These are phyloP conservation scores for Avena insularis DNA, from an alignment of 176 grass and related monocot species.

Conservation along the genomic window DNA sequence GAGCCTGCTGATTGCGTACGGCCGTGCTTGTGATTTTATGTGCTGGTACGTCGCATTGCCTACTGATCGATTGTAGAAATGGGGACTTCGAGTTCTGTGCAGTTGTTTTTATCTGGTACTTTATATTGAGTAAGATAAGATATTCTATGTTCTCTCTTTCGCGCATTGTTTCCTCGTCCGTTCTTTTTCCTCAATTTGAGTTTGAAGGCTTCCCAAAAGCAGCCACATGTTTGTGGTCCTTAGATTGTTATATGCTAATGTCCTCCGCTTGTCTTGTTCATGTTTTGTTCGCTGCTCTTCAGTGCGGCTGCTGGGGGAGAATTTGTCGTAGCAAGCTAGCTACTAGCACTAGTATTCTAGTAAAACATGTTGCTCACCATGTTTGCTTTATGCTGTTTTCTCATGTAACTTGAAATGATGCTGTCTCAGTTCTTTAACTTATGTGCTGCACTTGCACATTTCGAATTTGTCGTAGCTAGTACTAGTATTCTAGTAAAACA, in stretches of 20 bases:
- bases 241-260: slow-evolving; percentile 12
- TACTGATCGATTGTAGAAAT: not conserved
- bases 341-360: not conserved
- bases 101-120: not conserved
- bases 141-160: not conserved
- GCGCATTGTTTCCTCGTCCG: not conserved
- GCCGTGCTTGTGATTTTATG: slow-evolving; percentile 59
- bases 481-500: slow-evolving; percentile 10
- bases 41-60: slow-evolving; percentile 31
- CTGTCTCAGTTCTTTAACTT: not conserved
- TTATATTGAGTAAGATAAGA: not conserved
- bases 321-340: slow-evolving; percentile 10
- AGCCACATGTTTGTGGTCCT: not conserved
- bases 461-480: not conserved
- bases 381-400: slow-evolving; percentile 18
- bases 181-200: not conserved
- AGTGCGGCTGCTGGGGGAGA: not conserved
- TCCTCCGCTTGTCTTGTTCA: slow-evolving; percentile 7
- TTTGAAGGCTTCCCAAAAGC: not conserved
- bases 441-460: not conserved
- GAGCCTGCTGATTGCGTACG: slow-evolving; percentile 46
- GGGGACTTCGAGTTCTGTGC: slow-evolving; percentile 48
- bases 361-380: slow-evolving; percentile 30
- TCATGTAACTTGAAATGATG: not conserved
- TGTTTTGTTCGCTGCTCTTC: not conserved